Percentiles rank a stretch among this genome's conserved stretches.
phyloP scores from a whole-genome alignment of 768 basidiomycete genomes.

The Phylloporus arenicola region DNA sequence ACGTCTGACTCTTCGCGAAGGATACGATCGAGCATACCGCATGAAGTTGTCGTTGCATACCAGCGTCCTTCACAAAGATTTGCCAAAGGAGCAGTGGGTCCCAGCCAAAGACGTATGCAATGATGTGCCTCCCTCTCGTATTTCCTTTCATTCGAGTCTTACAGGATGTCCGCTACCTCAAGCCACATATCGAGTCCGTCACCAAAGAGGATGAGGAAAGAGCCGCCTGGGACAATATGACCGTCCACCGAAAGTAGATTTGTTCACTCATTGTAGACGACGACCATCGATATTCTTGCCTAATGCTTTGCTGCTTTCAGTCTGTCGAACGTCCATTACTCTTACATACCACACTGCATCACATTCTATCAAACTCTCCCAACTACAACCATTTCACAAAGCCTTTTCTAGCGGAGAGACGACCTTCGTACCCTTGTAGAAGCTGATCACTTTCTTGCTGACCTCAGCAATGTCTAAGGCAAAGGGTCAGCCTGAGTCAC shows the following conservation, averaged over 20 bases:
- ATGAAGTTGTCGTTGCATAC: conserved; percentile 75
- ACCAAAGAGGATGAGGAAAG: conserved; percentile 75
- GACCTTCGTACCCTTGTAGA: conserved; percentile 74
- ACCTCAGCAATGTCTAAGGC: conserved; percentile 65
- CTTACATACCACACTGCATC: conserved; percentile 8
- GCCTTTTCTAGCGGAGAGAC: conserved; percentile 77
- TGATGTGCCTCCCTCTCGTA: neutral
- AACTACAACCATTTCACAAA: conserved; percentile 32
- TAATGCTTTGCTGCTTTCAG: conserved; percentile 4
- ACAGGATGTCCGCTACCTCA: conserved; percentile 89
- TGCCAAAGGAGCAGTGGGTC: conserved; percentile 80
- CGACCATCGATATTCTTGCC: conserved; percentile 13
- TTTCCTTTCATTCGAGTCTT: conserved; percentile 7
- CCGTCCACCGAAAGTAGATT: conserved; percentile 62
- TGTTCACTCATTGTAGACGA: conserved; percentile 22
- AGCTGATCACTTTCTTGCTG: conserved; percentile 80
- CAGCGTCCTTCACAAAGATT: conserved; percentile 69
- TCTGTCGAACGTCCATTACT: conserved; percentile 8
- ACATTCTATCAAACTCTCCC: neutral
- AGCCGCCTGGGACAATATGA: conserved; percentile 71
- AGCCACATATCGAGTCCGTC: conserved; percentile 69
- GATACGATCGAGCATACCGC: conserved; percentile 89
- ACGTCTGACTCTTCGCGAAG: conserved; percentile 73
- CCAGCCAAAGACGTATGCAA: conserved; percentile 64
- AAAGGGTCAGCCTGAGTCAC: conserved; percentile 7